Percentiles rank a stretch among this genome's conserved stretches.
Conservation (phyloP, 2,329 filamentous ascomycete species). For the Epichloe baconii region DNA sequence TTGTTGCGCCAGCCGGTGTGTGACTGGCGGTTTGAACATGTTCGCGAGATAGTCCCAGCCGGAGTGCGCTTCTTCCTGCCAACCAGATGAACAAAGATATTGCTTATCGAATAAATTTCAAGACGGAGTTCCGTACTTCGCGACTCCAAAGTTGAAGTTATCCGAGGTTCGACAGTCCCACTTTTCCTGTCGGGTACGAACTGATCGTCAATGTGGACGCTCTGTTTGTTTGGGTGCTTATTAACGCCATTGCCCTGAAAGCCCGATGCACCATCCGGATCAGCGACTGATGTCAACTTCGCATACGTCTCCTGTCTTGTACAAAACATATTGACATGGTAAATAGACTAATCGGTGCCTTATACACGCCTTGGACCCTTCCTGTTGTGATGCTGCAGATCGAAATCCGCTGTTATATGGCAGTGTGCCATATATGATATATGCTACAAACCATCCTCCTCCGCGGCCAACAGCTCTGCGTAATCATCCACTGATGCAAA, state of each 20-base stretch:
- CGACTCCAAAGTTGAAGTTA: background rate
- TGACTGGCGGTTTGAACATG: background rate
- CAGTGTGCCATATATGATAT: background rate
- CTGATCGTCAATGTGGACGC: background rate
- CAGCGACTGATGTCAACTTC: too few relatives aligned
- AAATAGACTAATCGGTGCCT: too few relatives aligned
- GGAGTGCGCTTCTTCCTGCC: too few relatives aligned
- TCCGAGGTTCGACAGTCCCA: conserved; percentile 1
- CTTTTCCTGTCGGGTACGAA: background rate
- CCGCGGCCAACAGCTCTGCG: conserved; percentile 65
- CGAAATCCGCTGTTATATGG: background rate
- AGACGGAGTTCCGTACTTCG: too few relatives aligned
- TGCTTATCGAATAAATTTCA: too few relatives aligned
- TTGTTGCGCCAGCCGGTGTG: conserved; percentile 2
- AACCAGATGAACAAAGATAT: background rate
- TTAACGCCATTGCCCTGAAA: too few relatives aligned
- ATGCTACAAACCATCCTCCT: conserved; percentile 39
- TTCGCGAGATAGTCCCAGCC: background rate
- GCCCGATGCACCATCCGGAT: too few relatives aligned
- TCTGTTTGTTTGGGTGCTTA: too few relatives aligned
- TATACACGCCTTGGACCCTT: background rate
- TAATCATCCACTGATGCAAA: conserved; percentile 95
- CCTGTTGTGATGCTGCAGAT: background rate
- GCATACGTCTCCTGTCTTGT: too few relatives aligned
- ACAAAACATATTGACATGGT: too few relatives aligned